phyloP scores from a whole-genome alignment of 2,329 filamentous ascomycete genomes.

The Ceratocystis lukuohia region DNA sequence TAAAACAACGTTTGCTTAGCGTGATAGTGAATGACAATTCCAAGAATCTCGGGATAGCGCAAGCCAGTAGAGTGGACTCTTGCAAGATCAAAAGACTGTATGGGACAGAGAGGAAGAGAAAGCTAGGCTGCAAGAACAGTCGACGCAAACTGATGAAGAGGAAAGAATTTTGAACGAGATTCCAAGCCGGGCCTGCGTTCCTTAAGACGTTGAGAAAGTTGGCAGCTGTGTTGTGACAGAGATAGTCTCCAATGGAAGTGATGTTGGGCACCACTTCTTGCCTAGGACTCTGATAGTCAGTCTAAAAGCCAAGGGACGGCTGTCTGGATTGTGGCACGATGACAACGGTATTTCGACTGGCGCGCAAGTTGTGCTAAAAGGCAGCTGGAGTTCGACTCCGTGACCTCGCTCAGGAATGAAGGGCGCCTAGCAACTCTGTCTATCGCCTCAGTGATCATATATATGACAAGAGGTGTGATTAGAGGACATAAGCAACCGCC shows the following conservation, averaged over 20 bases:
- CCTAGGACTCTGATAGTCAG: background rate
- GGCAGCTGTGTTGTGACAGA: background rate
- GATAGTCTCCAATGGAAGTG: background rate
- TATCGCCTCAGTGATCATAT: constrained; percentile 16
- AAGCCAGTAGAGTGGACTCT: background rate
- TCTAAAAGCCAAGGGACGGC: constrained; percentile 12
- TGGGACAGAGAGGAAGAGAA: background rate
- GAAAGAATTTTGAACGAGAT: constrained; percentile 18
- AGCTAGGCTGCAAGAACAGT: background rate
- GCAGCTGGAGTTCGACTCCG: background rate
- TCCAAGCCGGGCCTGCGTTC: constrained; percentile 19
- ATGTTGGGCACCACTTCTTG: background rate
- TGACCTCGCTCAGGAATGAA: constrained; percentile 19
- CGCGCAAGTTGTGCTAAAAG: constrained; percentile 6
- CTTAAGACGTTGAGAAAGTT: constrained; percentile 18
- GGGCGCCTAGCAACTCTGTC: constrained; percentile 10
- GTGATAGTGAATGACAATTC: background rate
- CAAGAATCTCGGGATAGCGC: background rate
- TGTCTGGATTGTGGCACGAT: constrained; percentile 18
- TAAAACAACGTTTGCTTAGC: background rate
- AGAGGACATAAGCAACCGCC: background rate
- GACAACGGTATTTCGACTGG: constrained; percentile 17
- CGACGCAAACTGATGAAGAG: constrained; percentile 12
- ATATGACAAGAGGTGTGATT: constrained; percentile 18
- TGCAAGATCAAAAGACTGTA: background rate